Evolutionary conservation across 2,329 filamentous ascomycete genomes (phyloP).

Genomic region (Ophiocordyceps camponoti-leonardi): DNA sequence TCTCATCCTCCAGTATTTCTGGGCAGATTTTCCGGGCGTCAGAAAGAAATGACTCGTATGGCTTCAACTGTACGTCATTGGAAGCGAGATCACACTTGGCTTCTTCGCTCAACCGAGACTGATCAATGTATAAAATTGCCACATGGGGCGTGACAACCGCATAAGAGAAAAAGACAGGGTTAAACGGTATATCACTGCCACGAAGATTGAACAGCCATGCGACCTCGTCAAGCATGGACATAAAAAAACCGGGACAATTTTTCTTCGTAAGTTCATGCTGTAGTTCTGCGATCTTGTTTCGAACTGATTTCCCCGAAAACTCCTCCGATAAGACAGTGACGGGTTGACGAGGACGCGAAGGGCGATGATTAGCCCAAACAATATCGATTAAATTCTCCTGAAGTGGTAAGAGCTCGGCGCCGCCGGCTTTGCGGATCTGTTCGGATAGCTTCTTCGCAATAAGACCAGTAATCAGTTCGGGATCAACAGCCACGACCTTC

Average conservation of each 20-base stretch:
- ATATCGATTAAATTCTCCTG: conserved; percentile 75
- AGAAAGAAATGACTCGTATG: conserved; percentile 66
- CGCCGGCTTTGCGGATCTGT: conserved; percentile 74
- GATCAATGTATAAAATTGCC: conserved; percentile 72
- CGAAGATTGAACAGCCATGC: conserved; percentile 98
- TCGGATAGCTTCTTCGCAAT: conserved; percentile 55
- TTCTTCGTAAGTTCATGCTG: conserved; percentile 87
- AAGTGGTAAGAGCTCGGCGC: conserved; percentile 57
- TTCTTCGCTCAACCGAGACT: conserved; percentile 54
- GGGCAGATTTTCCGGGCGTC: conserved; percentile 48
- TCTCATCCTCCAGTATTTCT: conserved; percentile 21
- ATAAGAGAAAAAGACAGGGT: conserved; percentile 97
- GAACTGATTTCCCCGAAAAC: conserved; percentile 67
- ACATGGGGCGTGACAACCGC: conserved; percentile 65
- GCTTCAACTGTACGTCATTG: conserved; percentile 55
- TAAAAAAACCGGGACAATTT: conserved; percentile 70
- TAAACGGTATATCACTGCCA: conserved; percentile 90
- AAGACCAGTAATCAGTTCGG: conserved; percentile 60
- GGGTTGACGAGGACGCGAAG: conserved; percentile 56
- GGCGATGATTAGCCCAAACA: conserved; percentile 67
- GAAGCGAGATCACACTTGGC: conserved; percentile 52
- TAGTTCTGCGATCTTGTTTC: conserved; percentile 68
- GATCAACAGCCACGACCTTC: conserved; percentile 81
- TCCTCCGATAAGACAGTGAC: conserved; percentile 55
- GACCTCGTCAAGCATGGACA: conserved; percentile 91